phyloP scores from a whole-genome alignment of 345 rosid species.

The Euphorbia peplus region DNA sequence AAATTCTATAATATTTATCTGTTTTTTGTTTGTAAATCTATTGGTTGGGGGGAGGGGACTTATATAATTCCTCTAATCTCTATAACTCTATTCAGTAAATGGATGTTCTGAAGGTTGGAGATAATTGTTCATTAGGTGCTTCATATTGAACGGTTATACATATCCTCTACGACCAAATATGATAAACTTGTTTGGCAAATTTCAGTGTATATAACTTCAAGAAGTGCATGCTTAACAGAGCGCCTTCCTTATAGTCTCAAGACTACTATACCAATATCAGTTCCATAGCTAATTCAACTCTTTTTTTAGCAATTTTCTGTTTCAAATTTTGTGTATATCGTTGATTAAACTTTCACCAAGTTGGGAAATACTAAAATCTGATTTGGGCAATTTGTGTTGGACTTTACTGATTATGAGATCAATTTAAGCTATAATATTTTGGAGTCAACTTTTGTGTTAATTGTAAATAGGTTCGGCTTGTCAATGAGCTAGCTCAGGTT shows the following conservation, averaged over 20 bases:
- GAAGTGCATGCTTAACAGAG: neutral
- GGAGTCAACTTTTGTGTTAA: neutral
- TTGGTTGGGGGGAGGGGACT: no score
- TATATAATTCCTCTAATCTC: no score
- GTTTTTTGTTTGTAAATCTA: no score
- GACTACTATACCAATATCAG: neutral
- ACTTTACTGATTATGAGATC: neutral
- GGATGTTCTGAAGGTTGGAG: no score
- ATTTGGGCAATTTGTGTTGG: neutral
- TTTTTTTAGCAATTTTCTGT: neutral
- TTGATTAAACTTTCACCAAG: neutral
- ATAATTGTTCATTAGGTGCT: no score
- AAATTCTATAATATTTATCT: no score
- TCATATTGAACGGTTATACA: no score
- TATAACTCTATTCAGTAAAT: no score
- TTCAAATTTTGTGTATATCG: neutral
- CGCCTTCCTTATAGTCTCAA: neutral
- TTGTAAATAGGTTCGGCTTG: no score
- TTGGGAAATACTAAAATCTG: neutral
- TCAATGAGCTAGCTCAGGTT: no score
- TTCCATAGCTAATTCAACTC: neutral
- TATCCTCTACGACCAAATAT: neutral
- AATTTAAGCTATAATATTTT: neutral
- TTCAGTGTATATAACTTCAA: constrained; percentile 7
- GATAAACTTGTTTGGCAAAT: neutral